phyloP scores from a whole-genome alignment of 345 rosid species.

The Eucalyptus rudis region DNA sequence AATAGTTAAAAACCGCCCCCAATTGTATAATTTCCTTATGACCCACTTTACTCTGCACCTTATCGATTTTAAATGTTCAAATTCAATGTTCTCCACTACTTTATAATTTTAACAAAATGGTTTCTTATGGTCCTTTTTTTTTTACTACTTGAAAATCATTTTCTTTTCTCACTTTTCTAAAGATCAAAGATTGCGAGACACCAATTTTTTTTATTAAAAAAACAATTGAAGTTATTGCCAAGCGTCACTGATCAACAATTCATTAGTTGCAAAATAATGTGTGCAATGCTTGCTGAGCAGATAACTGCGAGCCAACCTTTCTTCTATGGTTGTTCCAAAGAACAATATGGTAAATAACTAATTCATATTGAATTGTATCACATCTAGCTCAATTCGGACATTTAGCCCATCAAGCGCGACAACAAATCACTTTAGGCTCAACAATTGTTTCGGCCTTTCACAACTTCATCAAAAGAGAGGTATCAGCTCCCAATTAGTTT shows the following conservation, averaged over 20 bases:
- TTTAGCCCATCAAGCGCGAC: fast-evolving
- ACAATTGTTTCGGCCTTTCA: too few species aligned
- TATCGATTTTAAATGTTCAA: not conserved
- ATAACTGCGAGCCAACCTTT: fast-evolving
- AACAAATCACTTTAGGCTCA: too few species aligned
- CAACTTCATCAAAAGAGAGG: fast-evolving
- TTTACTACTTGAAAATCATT: not conserved
- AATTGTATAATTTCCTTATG: too few species aligned
- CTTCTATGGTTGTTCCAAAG: fast-evolving
- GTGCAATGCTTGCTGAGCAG: fast-evolving
- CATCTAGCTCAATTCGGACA: fast-evolving
- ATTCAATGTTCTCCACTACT: not conserved
- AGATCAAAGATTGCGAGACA: not conserved
- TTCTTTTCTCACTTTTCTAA: not conserved
- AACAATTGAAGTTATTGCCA: too few species aligned
- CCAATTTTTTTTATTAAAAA: not conserved
- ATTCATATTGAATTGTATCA: fast-evolving
- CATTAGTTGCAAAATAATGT: fast-evolving
- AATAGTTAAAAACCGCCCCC: too few species aligned
- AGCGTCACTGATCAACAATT: fast-evolving
- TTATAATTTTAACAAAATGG: not conserved
- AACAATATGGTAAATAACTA: fast-evolving
- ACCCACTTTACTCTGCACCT: not conserved
- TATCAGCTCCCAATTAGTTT: too few species aligned
- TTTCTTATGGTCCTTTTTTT: not conserved